phyloP scores from a whole-genome alignment of 495 filamentous ascomycete species.

The Annulohypoxylon moriforme region DNA sequence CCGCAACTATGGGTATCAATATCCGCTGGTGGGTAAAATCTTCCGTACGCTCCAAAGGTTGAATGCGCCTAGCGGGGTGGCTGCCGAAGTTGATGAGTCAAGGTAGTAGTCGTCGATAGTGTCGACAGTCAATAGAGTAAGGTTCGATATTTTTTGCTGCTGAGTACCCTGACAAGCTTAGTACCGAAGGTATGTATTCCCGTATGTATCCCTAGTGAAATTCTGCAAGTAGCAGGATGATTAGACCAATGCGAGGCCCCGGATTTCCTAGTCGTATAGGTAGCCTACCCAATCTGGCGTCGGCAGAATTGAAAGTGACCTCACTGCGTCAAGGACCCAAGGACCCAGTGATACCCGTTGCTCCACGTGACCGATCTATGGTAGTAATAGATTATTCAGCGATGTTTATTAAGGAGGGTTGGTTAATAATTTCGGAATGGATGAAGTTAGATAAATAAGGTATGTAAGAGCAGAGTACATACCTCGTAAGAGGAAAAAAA shows the following conservation, averaged over 20 bases:
- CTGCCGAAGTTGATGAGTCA: conserved; percentile 35
- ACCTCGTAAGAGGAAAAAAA: conserved; percentile 19
- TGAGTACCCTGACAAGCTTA: conserved; percentile 5
- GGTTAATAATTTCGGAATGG: not conserved
- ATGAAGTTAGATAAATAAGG: not conserved
- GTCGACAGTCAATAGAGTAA: conserved; percentile 25
- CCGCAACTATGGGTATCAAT: conserved; percentile 10
- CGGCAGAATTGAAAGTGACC: conserved; percentile 40
- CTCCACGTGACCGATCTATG: conserved; percentile 42
- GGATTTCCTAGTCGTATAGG: conserved; percentile 37
- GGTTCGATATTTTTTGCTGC: conserved; percentile 28
- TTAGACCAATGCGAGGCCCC: conserved; percentile 31
- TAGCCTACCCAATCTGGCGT: conserved; percentile 35
- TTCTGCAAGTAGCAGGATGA: conserved; percentile 23
- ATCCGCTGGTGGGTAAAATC: conserved; percentile 11
- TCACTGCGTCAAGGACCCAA: conserved; percentile 21
- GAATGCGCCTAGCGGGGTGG: conserved; percentile 27
- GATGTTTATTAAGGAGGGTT: conserved; percentile 3
- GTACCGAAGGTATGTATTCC: not conserved
- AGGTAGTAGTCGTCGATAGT: conserved; percentile 26
- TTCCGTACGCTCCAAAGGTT: conserved; percentile 1
- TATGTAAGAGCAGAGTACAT: conserved; percentile 21
- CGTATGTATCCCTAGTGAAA: conserved; percentile 14
- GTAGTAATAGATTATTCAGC: conserved; percentile 46
- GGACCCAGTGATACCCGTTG: conserved; percentile 38